Conservation (phyloP, 2,329 filamentous ascomycete species). For the Pseudogymnoascus sp. region DNA sequence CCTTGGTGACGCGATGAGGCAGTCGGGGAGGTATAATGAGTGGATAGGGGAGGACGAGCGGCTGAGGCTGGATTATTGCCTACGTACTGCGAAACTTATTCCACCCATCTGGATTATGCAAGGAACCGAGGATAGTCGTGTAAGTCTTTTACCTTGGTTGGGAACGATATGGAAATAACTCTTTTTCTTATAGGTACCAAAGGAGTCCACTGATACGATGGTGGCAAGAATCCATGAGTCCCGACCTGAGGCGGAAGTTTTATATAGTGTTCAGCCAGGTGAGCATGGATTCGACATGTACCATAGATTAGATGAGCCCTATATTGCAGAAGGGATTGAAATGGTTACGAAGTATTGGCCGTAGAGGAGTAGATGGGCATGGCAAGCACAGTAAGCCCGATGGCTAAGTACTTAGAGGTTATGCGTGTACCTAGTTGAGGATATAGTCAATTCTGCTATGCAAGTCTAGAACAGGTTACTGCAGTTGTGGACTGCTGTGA, state of each 20-base stretch:
- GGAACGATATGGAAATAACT: background rate
- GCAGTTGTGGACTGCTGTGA: too few relatives aligned
- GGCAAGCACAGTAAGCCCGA: background rate
- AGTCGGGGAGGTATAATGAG: background rate
- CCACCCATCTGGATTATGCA: background rate
- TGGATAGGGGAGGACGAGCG: background rate
- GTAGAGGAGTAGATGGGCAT: background rate
- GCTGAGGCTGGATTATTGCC: background rate
- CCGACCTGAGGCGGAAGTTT: background rate
- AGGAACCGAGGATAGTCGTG: background rate
- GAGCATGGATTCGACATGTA: conserved; percentile 11
- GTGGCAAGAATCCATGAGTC: background rate
- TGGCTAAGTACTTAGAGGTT: too few relatives aligned
- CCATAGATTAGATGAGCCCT: background rate
- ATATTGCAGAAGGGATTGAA: background rate
- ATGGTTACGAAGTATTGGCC: background rate
- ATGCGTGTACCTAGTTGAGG: too few relatives aligned
- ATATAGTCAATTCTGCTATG: too few relatives aligned
- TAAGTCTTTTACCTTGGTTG: background rate
- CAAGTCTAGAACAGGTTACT: too few relatives aligned
- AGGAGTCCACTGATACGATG: background rate
- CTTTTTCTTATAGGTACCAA: background rate
- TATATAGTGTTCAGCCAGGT: conserved; percentile 13
- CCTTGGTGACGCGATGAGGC: background rate
- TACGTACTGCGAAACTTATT: background rate